Base-by-base conservation (phyloP, 2,329 filamentous ascomycete genomes). In the Trichoderma koningiopsis region DNA sequence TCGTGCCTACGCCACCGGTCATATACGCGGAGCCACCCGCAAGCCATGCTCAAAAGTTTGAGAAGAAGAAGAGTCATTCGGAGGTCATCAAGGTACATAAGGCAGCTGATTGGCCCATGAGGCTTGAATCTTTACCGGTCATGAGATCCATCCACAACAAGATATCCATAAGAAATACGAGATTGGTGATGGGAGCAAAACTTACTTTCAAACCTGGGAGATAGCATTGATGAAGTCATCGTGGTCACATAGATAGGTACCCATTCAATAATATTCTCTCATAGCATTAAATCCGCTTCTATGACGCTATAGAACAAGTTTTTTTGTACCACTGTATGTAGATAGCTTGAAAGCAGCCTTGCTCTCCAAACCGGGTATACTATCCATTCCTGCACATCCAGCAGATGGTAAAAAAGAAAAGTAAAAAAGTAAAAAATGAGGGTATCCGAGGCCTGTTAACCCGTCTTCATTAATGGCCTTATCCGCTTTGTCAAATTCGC, bases 281-380 rank as follows among this genome's bases (percentile, higher is more conserved):
- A 27, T 33, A 53, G 8, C n/a, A 22, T 49, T 24, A 14, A 43
- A 24, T 60, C n/a, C 22, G 19, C 40, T 40, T 43, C 22, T 40
- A 40, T 19, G 7, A 60, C 31, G 47, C 57, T 40, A 14, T 19
- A 40, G 5, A 60, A 60, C 56, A 55, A 43, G 19, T 8, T 8
- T 40, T 56, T 24, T 61, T 11, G n/a, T 37, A 47, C 56, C 40
- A 47, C 33, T 52, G 49, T 49, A 31, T 61, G 29, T 55, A 55
- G 27, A 22, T 55, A 55, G 35, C 57, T 19, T 60, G 16, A 43
- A 57, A 31, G 47, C 47, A 53, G 3, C n/a, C 3, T 2, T 11
- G 35, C 43, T 22, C 56, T 43, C 59, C 35, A 27, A 55, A 61
- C 58, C 40, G 65, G 65, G 65, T 68, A 68, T 68, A 61, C 47